Percentiles rank a stretch among this genome's conserved stretches.
These are phyloP conservation scores for Aspergillus fijiensis DNA, from an alignment of 2,329 filamentous ascomycete genomes.

Conservation along the genomic window DNA sequence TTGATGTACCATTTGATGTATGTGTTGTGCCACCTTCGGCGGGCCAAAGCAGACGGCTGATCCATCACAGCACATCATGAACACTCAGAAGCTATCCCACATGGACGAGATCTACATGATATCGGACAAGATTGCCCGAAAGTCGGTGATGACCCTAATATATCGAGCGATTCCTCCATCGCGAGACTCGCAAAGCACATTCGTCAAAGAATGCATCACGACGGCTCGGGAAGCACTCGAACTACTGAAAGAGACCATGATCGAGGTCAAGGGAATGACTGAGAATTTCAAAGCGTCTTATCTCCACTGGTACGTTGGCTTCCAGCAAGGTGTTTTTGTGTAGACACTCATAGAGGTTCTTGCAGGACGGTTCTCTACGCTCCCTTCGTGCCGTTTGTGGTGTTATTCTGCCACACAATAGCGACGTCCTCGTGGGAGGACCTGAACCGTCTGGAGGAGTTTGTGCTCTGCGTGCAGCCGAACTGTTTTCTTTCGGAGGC, in stretches of 20 bases:
- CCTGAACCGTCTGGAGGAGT: slow-evolving; percentile 55
- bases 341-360: neutral
- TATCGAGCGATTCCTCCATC: slow-evolving; percentile 42
- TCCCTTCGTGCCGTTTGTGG: slow-evolving; percentile 52
- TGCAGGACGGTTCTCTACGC: slow-evolving; percentile 42
- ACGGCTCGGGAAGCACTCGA: slow-evolving; percentile 38
- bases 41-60: neutral
- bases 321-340: too few species aligned
- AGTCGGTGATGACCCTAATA: slow-evolving; percentile 40
- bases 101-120: slow-evolving; percentile 31
- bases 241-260: slow-evolving; percentile 33
- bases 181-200: slow-evolving; percentile 27
- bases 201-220: slow-evolving; percentile 39
- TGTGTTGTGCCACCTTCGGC: neutral
- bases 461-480: slow-evolving; percentile 56
- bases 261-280: slow-evolving; percentile 26
- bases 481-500: slow-evolving; percentile 57
- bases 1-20: slow-evolving; percentile 35
- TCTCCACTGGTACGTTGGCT: slow-evolving; percentile 34
- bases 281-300: slow-evolving; percentile 34
- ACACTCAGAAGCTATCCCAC: slow-evolving; percentile 19
- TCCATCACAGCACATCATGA: slow-evolving; percentile 12
- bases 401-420: slow-evolving; percentile 50
- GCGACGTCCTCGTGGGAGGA: slow-evolving; percentile 56
- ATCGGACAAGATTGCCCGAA: slow-evolving; percentile 38